Evolutionary conservation across 139 green algal genomes (phyloP).

Genomic region (Micractinium conductrix): DNA sequence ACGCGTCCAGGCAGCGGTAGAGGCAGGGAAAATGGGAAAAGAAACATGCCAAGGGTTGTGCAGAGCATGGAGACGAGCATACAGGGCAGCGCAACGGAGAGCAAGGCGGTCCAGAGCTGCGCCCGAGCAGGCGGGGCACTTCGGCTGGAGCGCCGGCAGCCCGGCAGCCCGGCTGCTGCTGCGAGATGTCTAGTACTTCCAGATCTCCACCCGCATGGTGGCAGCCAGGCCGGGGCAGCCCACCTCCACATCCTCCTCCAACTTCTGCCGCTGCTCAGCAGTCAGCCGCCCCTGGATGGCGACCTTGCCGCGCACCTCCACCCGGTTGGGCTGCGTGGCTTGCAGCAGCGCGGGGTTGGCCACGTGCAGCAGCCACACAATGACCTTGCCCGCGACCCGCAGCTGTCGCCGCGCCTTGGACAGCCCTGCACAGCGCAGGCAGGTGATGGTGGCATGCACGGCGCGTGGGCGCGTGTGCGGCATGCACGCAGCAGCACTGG

Average conservation of each 20-base stretch:
- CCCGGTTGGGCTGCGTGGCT: neutral
- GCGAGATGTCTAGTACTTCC: neutral
- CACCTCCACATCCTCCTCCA: neutral
- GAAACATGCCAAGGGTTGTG: too few relatives aligned
- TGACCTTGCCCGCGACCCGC: neutral
- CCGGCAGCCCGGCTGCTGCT: neutral
- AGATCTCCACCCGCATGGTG: neutral
- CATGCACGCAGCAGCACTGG: neutral
- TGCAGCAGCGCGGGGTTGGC: neutral
- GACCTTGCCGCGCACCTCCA: neutral
- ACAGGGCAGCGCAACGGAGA: too few relatives aligned
- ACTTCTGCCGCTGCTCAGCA: neutral
- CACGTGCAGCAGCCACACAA: constrained; percentile 6
- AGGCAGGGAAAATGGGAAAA: too few relatives aligned
- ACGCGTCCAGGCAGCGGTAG: too few relatives aligned
- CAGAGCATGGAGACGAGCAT: too few relatives aligned
- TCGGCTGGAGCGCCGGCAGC: too few relatives aligned
- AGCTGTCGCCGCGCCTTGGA: neutral
- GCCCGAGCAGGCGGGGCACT: too few relatives aligned
- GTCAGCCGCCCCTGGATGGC: neutral
- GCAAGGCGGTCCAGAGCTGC: too few relatives aligned
- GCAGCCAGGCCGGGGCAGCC: neutral
- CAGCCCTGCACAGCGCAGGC: neutral
- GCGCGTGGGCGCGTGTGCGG: neutral
- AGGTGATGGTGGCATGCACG: neutral